Evolutionary conservation across 257 asterid species (phyloP), one percentile per base, ranked within the genome.

Genomic region (Nicotiana undulata): DNA sequence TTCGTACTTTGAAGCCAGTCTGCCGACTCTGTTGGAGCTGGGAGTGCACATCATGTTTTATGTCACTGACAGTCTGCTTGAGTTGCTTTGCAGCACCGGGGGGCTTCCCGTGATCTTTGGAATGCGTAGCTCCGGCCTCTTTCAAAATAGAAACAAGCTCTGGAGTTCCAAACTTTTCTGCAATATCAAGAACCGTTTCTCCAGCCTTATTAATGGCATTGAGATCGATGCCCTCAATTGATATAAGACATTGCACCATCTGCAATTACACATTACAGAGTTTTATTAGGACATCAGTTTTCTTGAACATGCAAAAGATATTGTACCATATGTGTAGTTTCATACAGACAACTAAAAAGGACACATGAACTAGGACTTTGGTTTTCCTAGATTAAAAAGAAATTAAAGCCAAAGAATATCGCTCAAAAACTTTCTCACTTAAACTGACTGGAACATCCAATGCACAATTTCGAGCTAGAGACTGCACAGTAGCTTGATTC

Each of bases 11-110:
- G 88, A 93, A 91, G 78, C 98, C 98, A 0, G 98, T 95, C 81
- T 93, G 98, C n/a, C 97, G 95, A 81, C 94, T 88, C 84, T 95
- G 99, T 15, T 91, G 97, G 76, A 95, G 97, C 82, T 95, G 98
- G 59, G 99, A 92, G 63, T 95, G 91, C 6, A 95, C 99, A 5
- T 86, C 98, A 16, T 95, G 99, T 80, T 92, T 93, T 83, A 95
- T 95, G 77, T 93, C 98, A 64, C 99, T 93, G 10, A 95, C 99
- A 0, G 98, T 93, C 80, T 95, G 98, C 85, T 92, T 95, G 60
- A 95, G 97, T n/a, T 95, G 98, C 89, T 93, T 95, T 10, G 95
- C 96, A 3, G 97, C 87, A 61, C 53, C 90, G 0, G 86, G 95
- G 59, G 99, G 99, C 63, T 93, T 95, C 8, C 95, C 97, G 3